Evolutionary conservation across 2,329 filamentous ascomycete species (phyloP), one percentile per base, ranked within the genome.

Genomic region (Fusarium sp.): DNA sequence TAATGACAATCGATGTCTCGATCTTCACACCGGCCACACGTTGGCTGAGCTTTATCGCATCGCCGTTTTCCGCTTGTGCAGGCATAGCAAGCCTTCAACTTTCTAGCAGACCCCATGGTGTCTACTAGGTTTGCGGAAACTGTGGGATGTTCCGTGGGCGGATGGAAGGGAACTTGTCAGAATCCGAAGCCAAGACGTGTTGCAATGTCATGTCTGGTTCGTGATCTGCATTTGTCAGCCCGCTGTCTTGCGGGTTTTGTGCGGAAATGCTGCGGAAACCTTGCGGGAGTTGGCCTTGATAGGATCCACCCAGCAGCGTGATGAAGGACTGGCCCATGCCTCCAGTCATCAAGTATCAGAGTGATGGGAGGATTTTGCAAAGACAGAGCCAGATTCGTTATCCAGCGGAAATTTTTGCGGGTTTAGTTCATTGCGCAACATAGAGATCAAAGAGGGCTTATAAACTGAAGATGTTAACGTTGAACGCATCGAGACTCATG

Each of bases 41-140:
- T n/a, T 27, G 68, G 68, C 18, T 60, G 52, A 5, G 42, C 42
- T 54, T 54, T 67, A 20, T 70, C 64, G 29, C 68, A 70, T n/a
- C 64, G 64, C 16, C 68, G 59, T 35, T 70, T 70, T 18, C 64
- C 68, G 11, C n/a, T 63, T 11, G 68, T 63, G 27, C 68, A 70
- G n/a, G 68, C n/a, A n/a, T 52, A 31, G 31, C 68, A 70, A 5
- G 68, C 68, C 33, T 67, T 66, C 18, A 52, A 7, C n/a, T 66
- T 62, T 9, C 45, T 45, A 14, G 45, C n/a, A 14, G 57, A 33
- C 7, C 45, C 25, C 64, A 66, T 66, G 22, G 57, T 36, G 33
- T 16, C 33, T 22, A 22, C 31, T 25, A 27, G 33, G 6, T 38
- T 27, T 52, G 47, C 27, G 27, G 47, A 52, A 31, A 31, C 47